phyloP scores from a whole-genome alignment of 139 green algal species.

The Tetraselmis chui region DNA sequence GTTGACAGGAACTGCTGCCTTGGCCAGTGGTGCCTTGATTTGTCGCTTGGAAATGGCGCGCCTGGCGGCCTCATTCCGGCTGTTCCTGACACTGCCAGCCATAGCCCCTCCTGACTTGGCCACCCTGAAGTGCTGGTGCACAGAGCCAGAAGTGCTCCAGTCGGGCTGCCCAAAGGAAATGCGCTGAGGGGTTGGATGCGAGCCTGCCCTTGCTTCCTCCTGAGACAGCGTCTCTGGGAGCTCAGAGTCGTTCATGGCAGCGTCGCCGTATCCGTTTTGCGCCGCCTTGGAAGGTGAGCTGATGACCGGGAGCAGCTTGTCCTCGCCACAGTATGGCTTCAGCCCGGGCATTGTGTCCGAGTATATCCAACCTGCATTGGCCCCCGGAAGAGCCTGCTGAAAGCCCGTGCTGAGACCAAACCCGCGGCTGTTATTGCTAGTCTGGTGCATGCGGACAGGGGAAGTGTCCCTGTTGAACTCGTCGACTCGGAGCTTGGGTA shows the following conservation, averaged over 20 bases:
- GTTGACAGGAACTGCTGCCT: neutral
- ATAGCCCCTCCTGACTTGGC: neutral
- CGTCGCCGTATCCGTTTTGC: neutral
- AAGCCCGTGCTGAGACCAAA: neutral
- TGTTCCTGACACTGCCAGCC: neutral
- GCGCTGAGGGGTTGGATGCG: neutral
- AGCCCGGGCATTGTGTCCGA: neutral
- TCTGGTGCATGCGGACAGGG: too few relatives aligned
- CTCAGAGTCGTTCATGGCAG: neutral
- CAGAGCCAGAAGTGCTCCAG: neutral
- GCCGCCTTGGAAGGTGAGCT: neutral
- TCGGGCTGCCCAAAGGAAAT: neutral
- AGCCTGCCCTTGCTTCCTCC: neutral
- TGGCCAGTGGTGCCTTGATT: neutral
- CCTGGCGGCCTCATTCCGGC: neutral
- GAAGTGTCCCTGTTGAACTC: neutral
- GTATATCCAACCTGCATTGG: too few relatives aligned
- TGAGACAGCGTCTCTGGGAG: neutral
- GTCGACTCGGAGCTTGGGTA: neutral
- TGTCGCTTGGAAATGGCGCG: neutral
- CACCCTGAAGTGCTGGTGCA: neutral
- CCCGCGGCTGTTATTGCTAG: neutral
- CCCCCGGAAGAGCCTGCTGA: neutral
- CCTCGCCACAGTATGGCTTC: neutral
- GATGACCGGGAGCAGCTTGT: neutral